Conservation (phyloP, 1,284 basidiomycete species). For the Cutaneotrichosporon dermatis region DNA sequence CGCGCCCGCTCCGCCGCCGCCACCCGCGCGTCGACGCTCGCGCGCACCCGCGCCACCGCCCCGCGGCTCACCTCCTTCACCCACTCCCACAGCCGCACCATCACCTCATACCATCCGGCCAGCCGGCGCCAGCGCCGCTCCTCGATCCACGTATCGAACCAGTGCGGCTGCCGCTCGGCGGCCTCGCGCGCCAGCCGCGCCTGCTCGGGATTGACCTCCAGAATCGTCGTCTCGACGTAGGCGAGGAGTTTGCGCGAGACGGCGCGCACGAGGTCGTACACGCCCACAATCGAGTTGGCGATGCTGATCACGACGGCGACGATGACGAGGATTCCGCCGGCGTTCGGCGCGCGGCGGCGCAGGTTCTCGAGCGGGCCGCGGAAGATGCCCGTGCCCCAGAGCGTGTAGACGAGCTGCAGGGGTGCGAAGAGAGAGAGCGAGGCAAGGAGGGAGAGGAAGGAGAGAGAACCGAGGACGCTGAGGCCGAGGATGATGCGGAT, state of each 20-base stretch:
- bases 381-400: conserved; percentile 35
- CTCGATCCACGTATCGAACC: conserved; percentile 13
- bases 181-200: conserved; percentile 5
- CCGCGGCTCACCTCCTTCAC: neutral
- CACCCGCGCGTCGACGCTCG: neutral
- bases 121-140: conserved; percentile 15
- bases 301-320: conserved; percentile 35
- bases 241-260: conserved; percentile 26
- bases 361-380: conserved; percentile 1
- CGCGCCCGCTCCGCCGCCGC: neutral
- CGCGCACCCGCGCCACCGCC: neutral
- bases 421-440: conserved; percentile 41
- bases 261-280: conserved; percentile 27
- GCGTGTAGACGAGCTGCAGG: conserved; percentile 39
- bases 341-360: conserved; percentile 8
- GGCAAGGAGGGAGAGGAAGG: conserved; percentile 40
- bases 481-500: conserved; percentile 43
- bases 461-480: conserved; percentile 42
- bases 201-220: conserved; percentile 40
- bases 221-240: conserved; percentile 42
- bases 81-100: conserved; percentile 3
- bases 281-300: conserved; percentile 33
- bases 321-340: conserved; percentile 23
- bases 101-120: conserved; percentile 17
- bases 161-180: conserved; percentile 6